Conservation (phyloP, 768 basidiomycete species). For the Boletus rubroflammeus region DNA sequence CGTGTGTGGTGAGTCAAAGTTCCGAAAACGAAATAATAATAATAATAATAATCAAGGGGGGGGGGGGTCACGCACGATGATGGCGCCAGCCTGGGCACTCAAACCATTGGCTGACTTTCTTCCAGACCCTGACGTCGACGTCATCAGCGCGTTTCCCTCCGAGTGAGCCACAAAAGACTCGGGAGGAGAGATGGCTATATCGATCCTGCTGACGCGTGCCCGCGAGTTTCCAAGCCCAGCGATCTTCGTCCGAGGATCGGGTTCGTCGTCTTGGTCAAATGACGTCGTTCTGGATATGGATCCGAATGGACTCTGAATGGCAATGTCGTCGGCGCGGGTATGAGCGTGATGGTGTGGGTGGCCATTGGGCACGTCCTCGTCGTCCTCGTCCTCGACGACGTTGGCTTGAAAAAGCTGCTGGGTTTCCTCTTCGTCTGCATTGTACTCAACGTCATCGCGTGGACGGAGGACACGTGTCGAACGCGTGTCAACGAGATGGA, state of each 20-base stretch:
- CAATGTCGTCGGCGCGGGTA: not conserved
- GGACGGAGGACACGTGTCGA: conserved; percentile 10
- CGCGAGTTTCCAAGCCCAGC: conserved; percentile 38
- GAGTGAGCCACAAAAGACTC: conserved; percentile 7
- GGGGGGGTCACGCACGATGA: conserved; percentile 52
- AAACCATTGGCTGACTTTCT: conserved; percentile 35
- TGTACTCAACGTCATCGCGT: conserved; percentile 16
- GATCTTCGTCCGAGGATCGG: conserved; percentile 23
- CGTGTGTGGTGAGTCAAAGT: not conserved
- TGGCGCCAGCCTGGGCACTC: conserved; percentile 84
- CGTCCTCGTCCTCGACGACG: conserved; percentile 24
- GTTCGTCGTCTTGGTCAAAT: conserved; percentile 6
- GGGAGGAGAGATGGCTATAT: conserved; percentile 29
- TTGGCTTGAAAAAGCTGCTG: conserved; percentile 19
- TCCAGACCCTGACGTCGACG: conserved; percentile 4
- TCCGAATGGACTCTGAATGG: not conserved
- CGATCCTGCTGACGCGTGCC: conserved; percentile 48
- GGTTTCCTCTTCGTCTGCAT: conserved; percentile 27
- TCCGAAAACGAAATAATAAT: not conserved
- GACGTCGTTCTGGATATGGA: not conserved
- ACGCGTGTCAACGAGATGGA: conserved; percentile 39
- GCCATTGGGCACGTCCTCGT: not conserved
- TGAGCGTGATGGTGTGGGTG: not conserved
- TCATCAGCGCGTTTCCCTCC: conserved; percentile 18
- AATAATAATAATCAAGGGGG: too few species aligned